Evolutionary conservation across 495 filamentous ascomycete genomes (phyloP).

Genomic region (Opeltia flavorubescens): DNA sequence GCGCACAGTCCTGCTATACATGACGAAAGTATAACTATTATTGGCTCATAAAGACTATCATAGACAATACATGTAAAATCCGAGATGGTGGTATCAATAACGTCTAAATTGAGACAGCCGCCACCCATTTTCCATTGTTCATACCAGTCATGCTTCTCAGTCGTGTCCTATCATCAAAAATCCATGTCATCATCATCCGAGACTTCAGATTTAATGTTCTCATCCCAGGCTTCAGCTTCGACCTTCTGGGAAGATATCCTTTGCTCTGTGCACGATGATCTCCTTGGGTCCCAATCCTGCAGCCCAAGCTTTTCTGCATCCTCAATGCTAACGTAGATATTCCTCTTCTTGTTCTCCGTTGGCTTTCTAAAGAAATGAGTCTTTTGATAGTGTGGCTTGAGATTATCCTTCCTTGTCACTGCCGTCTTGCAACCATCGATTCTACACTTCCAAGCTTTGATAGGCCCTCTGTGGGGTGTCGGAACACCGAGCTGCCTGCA

Average conservation of each 20-base stretch:
- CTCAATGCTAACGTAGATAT: neutral
- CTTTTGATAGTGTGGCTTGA: constrained; percentile 1
- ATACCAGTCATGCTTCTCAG: neutral
- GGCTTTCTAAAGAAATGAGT: neutral
- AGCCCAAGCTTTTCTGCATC: neutral
- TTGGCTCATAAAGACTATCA: too few species aligned
- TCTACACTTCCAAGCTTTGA: neutral
- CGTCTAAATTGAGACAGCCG: neutral
- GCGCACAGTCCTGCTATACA: too few species aligned
- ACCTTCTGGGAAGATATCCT: neutral
- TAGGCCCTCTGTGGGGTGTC: neutral
- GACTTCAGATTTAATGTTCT: too few species aligned
- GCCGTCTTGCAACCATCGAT: neutral
- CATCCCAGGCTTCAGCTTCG: neutral
- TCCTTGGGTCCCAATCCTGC: neutral
- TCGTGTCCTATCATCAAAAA: neutral
- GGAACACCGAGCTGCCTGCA: neutral
- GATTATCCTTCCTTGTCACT: neutral
- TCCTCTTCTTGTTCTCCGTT: neutral
- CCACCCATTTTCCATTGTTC: neutral
- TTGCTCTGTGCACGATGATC: neutral
- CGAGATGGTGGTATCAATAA: neutral
- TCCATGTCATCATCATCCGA: neutral
- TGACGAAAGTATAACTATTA: too few species aligned
- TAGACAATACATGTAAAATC: too few species aligned